Evolutionary conservation across 352 stramenopile species (phyloP).

Genomic region (Thraustochytrium sp.): DNA sequence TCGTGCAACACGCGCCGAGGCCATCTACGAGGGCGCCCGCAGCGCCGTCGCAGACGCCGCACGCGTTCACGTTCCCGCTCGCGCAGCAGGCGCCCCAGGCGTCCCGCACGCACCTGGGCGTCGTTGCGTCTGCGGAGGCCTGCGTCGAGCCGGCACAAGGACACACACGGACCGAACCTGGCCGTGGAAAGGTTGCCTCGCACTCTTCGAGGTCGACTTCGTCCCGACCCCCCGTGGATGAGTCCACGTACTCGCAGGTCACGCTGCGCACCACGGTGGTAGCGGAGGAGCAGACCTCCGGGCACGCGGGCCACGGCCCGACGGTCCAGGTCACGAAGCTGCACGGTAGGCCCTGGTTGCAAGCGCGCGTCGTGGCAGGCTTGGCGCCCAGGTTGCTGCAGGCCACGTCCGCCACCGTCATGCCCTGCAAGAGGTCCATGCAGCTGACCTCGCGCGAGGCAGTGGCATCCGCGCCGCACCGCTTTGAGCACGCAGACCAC

Average conservation of each 20-base stretch:
- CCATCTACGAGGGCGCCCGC: not conserved
- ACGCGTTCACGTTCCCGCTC: not conserved
- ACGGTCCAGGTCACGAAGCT: not conserved
- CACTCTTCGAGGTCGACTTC: not conserved
- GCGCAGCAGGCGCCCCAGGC: not conserved
- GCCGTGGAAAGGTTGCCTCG: not conserved
- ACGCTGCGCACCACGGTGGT: not conserved
- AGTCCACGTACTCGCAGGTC: not conserved
- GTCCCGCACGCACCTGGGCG: not conserved
- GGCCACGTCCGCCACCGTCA: not conserved
- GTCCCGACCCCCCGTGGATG: not conserved
- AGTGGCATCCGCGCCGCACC: not conserved
- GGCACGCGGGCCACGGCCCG: not conserved
- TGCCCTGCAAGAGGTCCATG: not conserved
- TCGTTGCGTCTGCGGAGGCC: not conserved
- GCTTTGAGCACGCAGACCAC: not conserved
- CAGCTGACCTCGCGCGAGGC: not conserved
- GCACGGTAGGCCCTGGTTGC: constrained; percentile 25
- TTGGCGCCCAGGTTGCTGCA: not conserved
- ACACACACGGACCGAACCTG: not conserved
- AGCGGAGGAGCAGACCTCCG: not conserved
- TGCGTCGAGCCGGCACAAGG: not conserved
- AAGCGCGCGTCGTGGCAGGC: not conserved
- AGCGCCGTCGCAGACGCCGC: not conserved
- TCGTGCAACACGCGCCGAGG: not conserved